Percentiles rank a stretch among this genome's conserved stretches.
Conservation (phyloP, 306 rosid genomes). For the Ochetophila trinervis region DNA sequence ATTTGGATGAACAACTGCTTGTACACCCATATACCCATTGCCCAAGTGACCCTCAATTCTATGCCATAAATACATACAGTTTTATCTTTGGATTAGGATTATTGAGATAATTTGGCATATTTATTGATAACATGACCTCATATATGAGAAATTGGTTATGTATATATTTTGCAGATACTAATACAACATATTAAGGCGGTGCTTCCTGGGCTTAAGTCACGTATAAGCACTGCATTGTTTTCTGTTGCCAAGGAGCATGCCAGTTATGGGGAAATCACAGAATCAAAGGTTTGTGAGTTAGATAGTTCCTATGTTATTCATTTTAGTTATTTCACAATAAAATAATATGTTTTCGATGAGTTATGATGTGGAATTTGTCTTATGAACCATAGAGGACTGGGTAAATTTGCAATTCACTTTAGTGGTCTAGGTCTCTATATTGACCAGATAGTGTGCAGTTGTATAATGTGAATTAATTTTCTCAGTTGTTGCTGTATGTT, state of each 20-base stretch:
- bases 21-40: neutral
- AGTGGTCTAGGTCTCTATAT: conserved; percentile 5
- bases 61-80: neutral
- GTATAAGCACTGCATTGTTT: conserved; percentile 75
- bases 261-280: conserved; percentile 91
- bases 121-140: neutral
- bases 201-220: conserved; percentile 87
- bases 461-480: neutral
- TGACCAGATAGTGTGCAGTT: neutral
- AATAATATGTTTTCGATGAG: neutral
- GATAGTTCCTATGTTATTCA: neutral
- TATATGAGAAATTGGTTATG: neutral
- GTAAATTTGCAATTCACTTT: neutral
- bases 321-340: conserved; percentile 1
- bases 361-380: conserved; percentile 1
- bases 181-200: conserved; percentile 85
- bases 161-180: conserved; percentile 57
- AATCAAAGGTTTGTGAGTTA: conserved; percentile 63
- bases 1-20: neutral
- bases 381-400: neutral
- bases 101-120: neutral
- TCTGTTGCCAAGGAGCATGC: conserved; percentile 95
- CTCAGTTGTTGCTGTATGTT: neutral
- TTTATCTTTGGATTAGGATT: neutral
- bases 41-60: neutral